Percentiles rank a stretch among this genome's conserved stretches.
These are phyloP conservation scores for Tuber magnatum DNA, from an alignment of 495 filamentous ascomycete genomes.

Conservation along the genomic window DNA sequence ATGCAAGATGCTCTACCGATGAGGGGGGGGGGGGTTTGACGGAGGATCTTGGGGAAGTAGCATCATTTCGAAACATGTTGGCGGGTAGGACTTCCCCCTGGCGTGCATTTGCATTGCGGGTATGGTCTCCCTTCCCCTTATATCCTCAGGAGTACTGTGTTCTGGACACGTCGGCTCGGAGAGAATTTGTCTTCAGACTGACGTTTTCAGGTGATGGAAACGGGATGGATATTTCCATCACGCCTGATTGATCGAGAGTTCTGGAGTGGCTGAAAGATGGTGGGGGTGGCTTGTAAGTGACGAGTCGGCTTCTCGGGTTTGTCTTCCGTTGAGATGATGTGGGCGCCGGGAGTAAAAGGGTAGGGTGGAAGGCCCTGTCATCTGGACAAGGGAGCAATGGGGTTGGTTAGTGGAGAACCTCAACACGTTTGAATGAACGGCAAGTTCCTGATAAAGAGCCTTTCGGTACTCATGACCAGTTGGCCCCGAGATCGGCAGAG, in stretches of 20 bases:
- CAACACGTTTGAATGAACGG: not conserved
- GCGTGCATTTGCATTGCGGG: not conserved
- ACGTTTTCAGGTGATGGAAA: not conserved
- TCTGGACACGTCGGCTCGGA: not conserved
- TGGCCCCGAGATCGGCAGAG: not conserved
- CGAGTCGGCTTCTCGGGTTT: not conserved
- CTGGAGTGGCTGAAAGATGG: not conserved
- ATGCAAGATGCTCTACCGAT: not conserved
- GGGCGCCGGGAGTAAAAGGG: not conserved
- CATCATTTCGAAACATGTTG: not conserved
- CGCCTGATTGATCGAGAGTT: not conserved
- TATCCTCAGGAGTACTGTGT: not conserved
- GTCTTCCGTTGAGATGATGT: not conserved
- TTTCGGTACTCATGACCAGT: not conserved
- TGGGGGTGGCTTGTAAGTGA: not conserved
- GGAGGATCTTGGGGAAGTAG: not conserved
- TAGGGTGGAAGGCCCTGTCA: not conserved
- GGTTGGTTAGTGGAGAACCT: not conserved
- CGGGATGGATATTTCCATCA: not conserved
- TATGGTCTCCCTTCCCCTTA: not conserved
- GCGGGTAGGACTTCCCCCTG: not conserved
- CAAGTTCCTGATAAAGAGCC: not conserved
- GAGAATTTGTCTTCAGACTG: not conserved
- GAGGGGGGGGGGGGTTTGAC: not conserved
- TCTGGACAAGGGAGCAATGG: not conserved